phyloP scores from a whole-genome alignment of 768 basidiomycete genomes.

The Auricularia sp. region DNA sequence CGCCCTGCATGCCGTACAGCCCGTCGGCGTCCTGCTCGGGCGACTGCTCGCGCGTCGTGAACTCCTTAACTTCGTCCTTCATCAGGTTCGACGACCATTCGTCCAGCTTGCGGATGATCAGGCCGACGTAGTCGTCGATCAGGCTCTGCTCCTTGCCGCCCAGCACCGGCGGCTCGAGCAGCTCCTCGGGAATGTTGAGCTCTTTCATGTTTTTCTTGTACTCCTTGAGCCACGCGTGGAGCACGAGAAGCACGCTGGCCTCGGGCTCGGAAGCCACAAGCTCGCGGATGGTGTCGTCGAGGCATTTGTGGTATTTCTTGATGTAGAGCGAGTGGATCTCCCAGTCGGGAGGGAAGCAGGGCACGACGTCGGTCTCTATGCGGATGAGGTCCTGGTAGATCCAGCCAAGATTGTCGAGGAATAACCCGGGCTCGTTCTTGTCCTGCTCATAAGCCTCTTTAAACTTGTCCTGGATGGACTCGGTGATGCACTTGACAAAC shows the following conservation, averaged over 20 bases:
- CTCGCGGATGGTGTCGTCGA: constrained; percentile 62
- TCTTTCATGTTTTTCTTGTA: constrained; percentile 95
- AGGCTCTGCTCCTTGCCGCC: constrained; percentile 89
- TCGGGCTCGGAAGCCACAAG: constrained; percentile 69
- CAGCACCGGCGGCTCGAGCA: constrained; percentile 81
- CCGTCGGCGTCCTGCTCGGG: constrained; percentile 87
- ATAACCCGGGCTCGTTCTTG: constrained; percentile 54
- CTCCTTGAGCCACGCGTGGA: constrained; percentile 93
- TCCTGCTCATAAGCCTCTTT: constrained; percentile 53
- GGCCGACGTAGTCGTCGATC: constrained; percentile 89
- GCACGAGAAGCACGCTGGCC: constrained; percentile 73
- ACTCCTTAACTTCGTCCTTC: constrained; percentile 80
- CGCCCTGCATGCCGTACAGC: constrained; percentile 81
- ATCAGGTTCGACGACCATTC: constrained; percentile 95
- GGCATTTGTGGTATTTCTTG: constrained; percentile 80
- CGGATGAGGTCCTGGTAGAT: constrained; percentile 90
- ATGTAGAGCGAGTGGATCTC: constrained; percentile 77
- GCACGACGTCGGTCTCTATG: constrained; percentile 82
- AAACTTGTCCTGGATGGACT: constrained; percentile 65
- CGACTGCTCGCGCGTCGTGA: constrained; percentile 69
- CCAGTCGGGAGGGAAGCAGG: constrained; percentile 87
- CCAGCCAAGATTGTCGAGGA: constrained; percentile 76
- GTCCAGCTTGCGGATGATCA: constrained; percentile 91
- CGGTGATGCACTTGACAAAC: constrained; percentile 66
- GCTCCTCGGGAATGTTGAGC: constrained; percentile 68